Conservation (phyloP, 1,284 basidiomycete species). For the Ganoderma sinense region DNA sequence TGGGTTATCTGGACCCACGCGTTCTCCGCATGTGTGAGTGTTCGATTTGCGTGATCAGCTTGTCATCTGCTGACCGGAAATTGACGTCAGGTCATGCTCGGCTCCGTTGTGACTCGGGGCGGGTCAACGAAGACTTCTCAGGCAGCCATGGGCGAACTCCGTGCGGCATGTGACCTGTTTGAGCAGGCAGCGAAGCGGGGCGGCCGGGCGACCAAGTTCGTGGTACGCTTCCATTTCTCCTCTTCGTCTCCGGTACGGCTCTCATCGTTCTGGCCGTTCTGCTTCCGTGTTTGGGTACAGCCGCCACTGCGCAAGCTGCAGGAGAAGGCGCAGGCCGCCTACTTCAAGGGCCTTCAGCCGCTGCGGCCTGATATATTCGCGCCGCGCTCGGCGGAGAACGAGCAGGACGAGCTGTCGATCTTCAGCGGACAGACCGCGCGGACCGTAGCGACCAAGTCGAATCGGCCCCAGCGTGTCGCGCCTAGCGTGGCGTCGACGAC, state of each 20-base stretch:
- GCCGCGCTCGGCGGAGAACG: conserved; percentile 47
- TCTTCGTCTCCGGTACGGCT: conserved; percentile 4
- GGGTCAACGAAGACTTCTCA: conserved; percentile 69
- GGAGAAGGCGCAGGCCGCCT: conserved; percentile 64
- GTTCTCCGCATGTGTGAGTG: conserved; percentile 66
- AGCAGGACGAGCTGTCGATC: conserved; percentile 70
- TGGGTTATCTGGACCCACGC: conserved; percentile 67
- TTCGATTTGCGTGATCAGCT: background rate
- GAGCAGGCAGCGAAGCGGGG: conserved; percentile 64
- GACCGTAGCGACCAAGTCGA: conserved; percentile 56
- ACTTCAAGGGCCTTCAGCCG: conserved; percentile 53
- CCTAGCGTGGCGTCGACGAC: conserved; percentile 31
- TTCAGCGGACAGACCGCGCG: conserved; percentile 72
- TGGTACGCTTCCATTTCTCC: conserved; percentile 50
- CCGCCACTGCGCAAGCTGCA: conserved; percentile 68
- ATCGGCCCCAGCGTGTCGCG: conserved; percentile 32
- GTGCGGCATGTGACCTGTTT: conserved; percentile 66
- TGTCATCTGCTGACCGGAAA: background rate
- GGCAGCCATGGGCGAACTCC: conserved; percentile 68
- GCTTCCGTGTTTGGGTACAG: conserved; percentile 38
- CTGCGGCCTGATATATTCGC: conserved; percentile 62
- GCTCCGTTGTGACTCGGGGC: conserved; percentile 72
- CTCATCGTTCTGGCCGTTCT: background rate
- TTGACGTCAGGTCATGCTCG: conserved; percentile 68
- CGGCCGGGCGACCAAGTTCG: conserved; percentile 70